Conservation (phyloP, 345 rosid genomes). For the Eucalyptus albens region DNA sequence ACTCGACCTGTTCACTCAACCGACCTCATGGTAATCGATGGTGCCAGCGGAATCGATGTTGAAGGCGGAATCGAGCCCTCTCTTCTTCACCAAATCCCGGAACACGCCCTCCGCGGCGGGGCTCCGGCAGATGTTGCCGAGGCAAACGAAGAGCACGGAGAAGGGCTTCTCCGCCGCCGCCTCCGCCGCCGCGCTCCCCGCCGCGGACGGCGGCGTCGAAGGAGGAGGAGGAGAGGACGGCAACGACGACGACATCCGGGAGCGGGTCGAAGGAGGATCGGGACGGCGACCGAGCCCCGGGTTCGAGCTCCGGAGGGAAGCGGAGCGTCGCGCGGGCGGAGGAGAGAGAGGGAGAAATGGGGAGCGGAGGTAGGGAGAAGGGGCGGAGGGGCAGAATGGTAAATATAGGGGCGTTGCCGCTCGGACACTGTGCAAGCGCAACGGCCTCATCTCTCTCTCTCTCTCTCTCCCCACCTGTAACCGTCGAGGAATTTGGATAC, state of each 20-base stretch:
- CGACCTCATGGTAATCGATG: constrained; percentile 79
- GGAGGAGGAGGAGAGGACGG: background rate
- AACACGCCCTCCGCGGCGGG: constrained; percentile 99
- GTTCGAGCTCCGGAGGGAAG: background rate
- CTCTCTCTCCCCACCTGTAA: background rate
- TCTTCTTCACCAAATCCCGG: constrained; percentile 58
- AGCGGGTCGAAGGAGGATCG: constrained; percentile 5
- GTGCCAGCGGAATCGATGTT: constrained; percentile 92
- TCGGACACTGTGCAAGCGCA: background rate
- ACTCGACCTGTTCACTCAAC: background rate
- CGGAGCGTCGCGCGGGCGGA: background rate
- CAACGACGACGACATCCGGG: constrained; percentile 41
- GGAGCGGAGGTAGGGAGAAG: background rate
- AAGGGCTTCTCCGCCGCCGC: constrained; percentile 38
- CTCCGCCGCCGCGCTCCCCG: background rate
- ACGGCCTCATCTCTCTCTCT: background rate
- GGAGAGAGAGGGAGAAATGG: background rate
- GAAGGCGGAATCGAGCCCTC: constrained; percentile 60
- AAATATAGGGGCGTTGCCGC: constrained; percentile 10
- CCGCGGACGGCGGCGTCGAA: background rate
- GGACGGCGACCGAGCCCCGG: background rate
- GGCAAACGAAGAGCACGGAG: constrained; percentile 81
- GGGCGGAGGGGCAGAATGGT: constrained; percentile 36
- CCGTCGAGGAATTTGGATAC: background rate
- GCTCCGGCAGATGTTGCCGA: constrained; percentile 90